phyloP scores from a whole-genome alignment of 352 stramenopile genomes.

The Phytophthora multivora region DNA sequence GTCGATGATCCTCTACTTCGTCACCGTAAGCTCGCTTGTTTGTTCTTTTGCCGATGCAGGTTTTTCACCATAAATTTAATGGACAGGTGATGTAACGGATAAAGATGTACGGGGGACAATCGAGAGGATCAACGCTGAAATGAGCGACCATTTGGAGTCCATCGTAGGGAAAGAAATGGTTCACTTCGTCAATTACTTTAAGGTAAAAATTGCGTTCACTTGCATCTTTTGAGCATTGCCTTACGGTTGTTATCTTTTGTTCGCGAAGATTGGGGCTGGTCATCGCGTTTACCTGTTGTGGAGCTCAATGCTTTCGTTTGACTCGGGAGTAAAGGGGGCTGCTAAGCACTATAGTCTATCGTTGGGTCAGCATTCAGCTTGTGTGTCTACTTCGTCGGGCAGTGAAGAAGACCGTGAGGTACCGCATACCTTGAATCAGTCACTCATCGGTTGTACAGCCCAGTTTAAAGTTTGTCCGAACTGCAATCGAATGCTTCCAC shows the following conservation, averaged over 20 bases:
- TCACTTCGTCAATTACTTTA: conserved; percentile 70
- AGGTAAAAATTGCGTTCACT: conserved; percentile 38
- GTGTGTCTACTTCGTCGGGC: not conserved
- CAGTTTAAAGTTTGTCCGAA: conserved; percentile 50
- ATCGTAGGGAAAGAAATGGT: conserved; percentile 68
- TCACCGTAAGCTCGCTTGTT: conserved; percentile 36
- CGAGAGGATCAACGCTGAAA: conserved; percentile 62
- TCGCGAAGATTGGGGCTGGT: conserved; percentile 52
- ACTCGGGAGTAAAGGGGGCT: conserved; percentile 41
- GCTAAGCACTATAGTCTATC: conserved; percentile 53
- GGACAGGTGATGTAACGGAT: conserved; percentile 54
- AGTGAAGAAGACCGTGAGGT: conserved; percentile 2
- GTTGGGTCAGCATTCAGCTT: conserved; percentile 23
- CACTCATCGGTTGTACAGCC: conserved; percentile 29
- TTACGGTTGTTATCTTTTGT: conserved; percentile 6
- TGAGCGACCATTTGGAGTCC: conserved; percentile 58
- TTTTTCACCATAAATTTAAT: too few species aligned
- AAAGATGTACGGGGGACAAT: conserved; percentile 51
- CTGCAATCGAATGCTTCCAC: conserved; percentile 42
- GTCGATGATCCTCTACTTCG: conserved; percentile 45
- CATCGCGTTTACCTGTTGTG: conserved; percentile 75
- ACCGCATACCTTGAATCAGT: conserved; percentile 4
- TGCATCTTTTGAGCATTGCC: not conserved
- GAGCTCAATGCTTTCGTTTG: conserved; percentile 72
- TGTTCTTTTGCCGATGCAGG: not conserved